Evolutionary conservation across 2,329 filamentous ascomycete genomes (phyloP).

Genomic region (Graphium sp.): DNA sequence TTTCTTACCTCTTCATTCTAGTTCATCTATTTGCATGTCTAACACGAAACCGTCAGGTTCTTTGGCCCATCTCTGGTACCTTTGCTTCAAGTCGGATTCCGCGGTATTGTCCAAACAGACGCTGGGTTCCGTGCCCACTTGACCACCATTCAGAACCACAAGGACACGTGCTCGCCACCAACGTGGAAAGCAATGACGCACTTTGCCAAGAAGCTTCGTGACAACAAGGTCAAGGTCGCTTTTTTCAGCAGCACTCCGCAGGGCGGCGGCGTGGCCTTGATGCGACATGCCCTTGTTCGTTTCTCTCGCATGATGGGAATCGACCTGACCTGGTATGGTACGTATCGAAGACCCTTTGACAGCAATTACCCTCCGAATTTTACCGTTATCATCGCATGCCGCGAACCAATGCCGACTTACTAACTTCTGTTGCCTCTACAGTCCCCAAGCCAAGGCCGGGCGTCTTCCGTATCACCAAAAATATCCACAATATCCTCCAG

Average conservation of each 20-base stretch:
- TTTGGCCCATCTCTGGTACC: constrained; percentile 60
- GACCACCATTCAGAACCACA: constrained; percentile 36
- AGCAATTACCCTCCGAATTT: too few species aligned
- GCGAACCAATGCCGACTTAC: too few species aligned
- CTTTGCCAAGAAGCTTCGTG: constrained; percentile 45
- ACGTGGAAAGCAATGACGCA: constrained; percentile 52
- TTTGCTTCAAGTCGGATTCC: constrained; percentile 48
- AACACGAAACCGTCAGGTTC: constrained; percentile 24
- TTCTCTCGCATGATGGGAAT: constrained; percentile 51
- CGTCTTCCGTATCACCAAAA: constrained; percentile 73
- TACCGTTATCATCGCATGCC: too few species aligned
- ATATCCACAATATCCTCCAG: constrained; percentile 77
- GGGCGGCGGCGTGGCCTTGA: constrained; percentile 67
- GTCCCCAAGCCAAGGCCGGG: constrained; percentile 67
- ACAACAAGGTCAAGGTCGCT: constrained; percentile 49
- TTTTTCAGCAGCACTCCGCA: constrained; percentile 72
- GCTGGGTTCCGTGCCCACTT: constrained; percentile 46
- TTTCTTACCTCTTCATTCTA: not conserved
- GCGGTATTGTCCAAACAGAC: constrained; percentile 56
- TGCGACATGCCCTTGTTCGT: constrained; percentile 63
- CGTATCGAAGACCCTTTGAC: too few species aligned
- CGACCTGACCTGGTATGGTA: constrained; percentile 56
- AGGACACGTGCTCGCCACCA: constrained; percentile 36
- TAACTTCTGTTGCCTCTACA: too few species aligned
- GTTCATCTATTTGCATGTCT: not conserved